Evolutionary conservation across 1,284 basidiomycete genomes (phyloP).

Genomic region (Rugiboletus extremiorientalis): DNA sequence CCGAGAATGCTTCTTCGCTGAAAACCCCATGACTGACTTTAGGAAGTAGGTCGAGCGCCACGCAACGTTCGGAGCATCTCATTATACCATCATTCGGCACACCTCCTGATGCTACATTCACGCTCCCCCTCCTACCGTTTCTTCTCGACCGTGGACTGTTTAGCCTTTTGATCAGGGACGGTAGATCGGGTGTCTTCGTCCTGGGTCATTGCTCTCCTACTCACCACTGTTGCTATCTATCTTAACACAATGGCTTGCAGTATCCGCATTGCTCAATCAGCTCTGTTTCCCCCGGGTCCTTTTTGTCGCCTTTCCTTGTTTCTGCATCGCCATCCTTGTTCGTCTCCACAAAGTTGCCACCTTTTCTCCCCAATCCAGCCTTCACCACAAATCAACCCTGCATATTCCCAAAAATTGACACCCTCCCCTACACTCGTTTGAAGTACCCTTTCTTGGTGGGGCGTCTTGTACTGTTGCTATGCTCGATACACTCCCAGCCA

Average conservation of each 20-base stretch:
- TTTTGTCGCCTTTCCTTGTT: slow-evolving; percentile 23
- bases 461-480: slow-evolving; percentile 36
- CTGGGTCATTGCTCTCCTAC: slow-evolving; percentile 15
- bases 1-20: slow-evolving; percentile 16
- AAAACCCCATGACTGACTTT: slow-evolving; percentile 12
- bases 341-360: slow-evolving; percentile 15
- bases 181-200: slow-evolving; percentile 21
- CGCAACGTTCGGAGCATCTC: slow-evolving; percentile 26
- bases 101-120: slow-evolving; percentile 9
- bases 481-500: slow-evolving; percentile 36
- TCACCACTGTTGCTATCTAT: slow-evolving; percentile 26
- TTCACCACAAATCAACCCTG: slow-evolving; percentile 20
- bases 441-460: slow-evolving; percentile 28
- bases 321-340: slow-evolving; percentile 24
- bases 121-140: slow-evolving; percentile 11
- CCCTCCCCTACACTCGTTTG: slow-evolving; percentile 33
- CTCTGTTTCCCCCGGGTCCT: slow-evolving; percentile 21
- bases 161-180: slow-evolving; percentile 16
- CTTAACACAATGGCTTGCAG: slow-evolving; percentile 25
- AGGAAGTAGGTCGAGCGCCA: slow-evolving; percentile 27
- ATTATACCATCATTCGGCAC: slow-evolving; percentile 32
- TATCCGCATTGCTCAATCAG: slow-evolving; percentile 24
- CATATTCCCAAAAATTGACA: slow-evolving; percentile 26
- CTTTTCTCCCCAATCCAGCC: slow-evolving; percentile 9
- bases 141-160: slow-evolving; percentile 20